These are phyloP conservation scores for Pseudogymnoascus sp. DNA, from an alignment of 2,329 filamentous ascomycete genomes.

Conservation along the genomic window DNA sequence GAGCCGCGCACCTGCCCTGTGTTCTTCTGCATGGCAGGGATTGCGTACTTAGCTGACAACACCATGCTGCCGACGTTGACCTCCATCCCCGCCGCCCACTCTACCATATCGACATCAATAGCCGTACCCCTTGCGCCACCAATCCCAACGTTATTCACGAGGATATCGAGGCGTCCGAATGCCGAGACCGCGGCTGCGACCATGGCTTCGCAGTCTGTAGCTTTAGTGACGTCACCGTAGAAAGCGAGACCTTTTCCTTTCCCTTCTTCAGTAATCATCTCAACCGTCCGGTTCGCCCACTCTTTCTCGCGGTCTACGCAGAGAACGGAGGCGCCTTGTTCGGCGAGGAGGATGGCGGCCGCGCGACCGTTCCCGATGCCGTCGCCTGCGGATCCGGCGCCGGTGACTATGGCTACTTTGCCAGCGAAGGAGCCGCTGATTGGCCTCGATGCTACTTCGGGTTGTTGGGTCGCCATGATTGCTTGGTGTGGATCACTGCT, in stretches of 20 bases:
- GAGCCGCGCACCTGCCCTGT: slow-evolving; percentile 36
- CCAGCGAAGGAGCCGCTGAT: slow-evolving; percentile 31
- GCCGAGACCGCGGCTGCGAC: slow-evolving; percentile 34
- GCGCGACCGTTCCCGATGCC: slow-evolving; percentile 54
- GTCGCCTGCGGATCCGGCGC: slow-evolving; percentile 45
- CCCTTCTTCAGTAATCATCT: slow-evolving; percentile 33
- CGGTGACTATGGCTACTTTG: slow-evolving; percentile 49
- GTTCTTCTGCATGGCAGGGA: slow-evolving; percentile 52
- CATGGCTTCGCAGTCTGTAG: slow-evolving; percentile 29
- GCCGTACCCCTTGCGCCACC: slow-evolving; percentile 51
- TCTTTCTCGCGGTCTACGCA: slow-evolving; percentile 45
- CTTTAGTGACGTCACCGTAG: slow-evolving; percentile 46
- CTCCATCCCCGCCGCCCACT: slow-evolving; percentile 48
- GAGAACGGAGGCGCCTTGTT: slow-evolving; percentile 48
- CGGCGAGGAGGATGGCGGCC: slow-evolving; percentile 48
- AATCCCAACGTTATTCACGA: slow-evolving; percentile 58
- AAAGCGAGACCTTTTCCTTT: slow-evolving; percentile 35
- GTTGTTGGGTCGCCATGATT: neutral
- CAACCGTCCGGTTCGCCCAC: slow-evolving; percentile 41
- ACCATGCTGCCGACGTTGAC: slow-evolving; percentile 60
- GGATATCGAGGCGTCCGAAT: slow-evolving; percentile 52
- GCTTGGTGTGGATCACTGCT: neutral
- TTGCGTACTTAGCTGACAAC: slow-evolving; percentile 51
- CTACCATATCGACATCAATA: slow-evolving; percentile 49
- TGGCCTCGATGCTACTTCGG: neutral